Evolutionary conservation across 306 rosid species (phyloP).

Genomic region (Dalbergia cultrata): DNA sequence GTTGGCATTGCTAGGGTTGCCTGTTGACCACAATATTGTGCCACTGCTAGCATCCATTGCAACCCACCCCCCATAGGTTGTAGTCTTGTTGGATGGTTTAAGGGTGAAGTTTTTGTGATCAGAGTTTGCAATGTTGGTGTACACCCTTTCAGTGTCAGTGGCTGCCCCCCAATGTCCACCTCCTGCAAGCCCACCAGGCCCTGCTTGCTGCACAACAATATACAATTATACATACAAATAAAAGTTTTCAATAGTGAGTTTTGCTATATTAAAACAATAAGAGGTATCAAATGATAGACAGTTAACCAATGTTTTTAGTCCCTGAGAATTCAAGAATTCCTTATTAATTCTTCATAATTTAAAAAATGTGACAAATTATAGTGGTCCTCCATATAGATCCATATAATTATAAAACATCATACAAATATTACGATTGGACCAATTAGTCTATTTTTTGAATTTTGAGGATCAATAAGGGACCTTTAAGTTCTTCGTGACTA

Average conservation of each 20-base stretch:
- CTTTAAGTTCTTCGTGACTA: too few relatives aligned
- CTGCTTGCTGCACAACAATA: constrained; percentile 46
- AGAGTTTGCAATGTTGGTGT: constrained; percentile 63
- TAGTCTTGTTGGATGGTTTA: constrained; percentile 49
- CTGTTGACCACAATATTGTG: constrained; percentile 59
- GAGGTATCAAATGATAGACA: background rate
- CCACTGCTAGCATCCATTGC: constrained; percentile 64
- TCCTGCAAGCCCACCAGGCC: constrained; percentile 68
- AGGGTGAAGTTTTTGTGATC: constrained; percentile 59
- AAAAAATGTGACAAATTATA: too few relatives aligned
- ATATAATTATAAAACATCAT: too few relatives aligned
- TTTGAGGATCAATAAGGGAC: too few relatives aligned
- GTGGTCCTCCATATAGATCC: too few relatives aligned
- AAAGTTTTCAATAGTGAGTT: too few relatives aligned
- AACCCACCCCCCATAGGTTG: constrained; percentile 69
- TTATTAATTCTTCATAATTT: too few relatives aligned
- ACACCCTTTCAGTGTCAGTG: constrained; percentile 57
- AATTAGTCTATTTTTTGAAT: too few relatives aligned
- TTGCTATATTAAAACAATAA: too few relatives aligned
- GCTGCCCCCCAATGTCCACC: constrained; percentile 69
- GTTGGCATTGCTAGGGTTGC: constrained; percentile 50
- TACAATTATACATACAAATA: background rate
- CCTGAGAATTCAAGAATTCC: too few relatives aligned
- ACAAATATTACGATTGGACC: too few relatives aligned
- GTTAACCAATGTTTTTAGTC: too few relatives aligned